phyloP scores from a whole-genome alignment of 202 grass and related monocot species.

The Musa balbisiana region DNA sequence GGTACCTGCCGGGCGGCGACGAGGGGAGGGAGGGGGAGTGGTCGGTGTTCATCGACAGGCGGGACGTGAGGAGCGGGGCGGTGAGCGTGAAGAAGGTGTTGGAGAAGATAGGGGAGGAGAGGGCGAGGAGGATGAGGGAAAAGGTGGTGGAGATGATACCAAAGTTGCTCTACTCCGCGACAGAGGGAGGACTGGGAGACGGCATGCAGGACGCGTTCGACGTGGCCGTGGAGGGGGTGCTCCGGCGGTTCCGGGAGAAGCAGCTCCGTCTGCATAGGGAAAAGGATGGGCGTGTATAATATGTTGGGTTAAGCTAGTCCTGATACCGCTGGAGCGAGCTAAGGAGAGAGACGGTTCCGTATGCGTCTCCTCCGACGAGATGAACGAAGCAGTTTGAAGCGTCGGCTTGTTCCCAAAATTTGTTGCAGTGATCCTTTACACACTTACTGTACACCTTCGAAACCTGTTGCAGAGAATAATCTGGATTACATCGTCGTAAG shows the following conservation, averaged over 20 bases:
- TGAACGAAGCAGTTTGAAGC: no score
- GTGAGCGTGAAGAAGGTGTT: constrained; percentile 45
- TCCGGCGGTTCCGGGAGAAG: constrained; percentile 36
- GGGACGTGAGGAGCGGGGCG: constrained; percentile 48
- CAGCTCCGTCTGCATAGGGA: neutral
- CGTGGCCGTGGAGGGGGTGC: constrained; percentile 45
- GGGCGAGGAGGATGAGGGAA: constrained; percentile 59
- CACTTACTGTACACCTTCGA: no score
- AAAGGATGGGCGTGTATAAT: neutral
- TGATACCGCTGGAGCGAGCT: no score
- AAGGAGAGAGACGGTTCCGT: no score
- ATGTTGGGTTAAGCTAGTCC: no score
- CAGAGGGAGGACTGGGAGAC: constrained; percentile 32
- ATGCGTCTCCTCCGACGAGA: no score
- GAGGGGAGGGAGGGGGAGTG: constrained; percentile 44
- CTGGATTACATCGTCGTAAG: no score
- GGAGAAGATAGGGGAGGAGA: constrained; percentile 43
- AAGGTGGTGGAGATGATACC: constrained; percentile 83
- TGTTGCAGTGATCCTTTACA: no score
- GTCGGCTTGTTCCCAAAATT: no score
- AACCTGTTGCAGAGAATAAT: no score
- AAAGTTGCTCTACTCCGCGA: constrained; percentile 53
- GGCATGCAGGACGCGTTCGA: constrained; percentile 61
- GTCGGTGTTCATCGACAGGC: constrained; percentile 87
- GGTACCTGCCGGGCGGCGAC: constrained; percentile 37